Evolutionary conservation across 768 basidiomycete genomes (phyloP), one percentile per base, ranked within the genome.

Genomic region (Lentinula edodes): DNA sequence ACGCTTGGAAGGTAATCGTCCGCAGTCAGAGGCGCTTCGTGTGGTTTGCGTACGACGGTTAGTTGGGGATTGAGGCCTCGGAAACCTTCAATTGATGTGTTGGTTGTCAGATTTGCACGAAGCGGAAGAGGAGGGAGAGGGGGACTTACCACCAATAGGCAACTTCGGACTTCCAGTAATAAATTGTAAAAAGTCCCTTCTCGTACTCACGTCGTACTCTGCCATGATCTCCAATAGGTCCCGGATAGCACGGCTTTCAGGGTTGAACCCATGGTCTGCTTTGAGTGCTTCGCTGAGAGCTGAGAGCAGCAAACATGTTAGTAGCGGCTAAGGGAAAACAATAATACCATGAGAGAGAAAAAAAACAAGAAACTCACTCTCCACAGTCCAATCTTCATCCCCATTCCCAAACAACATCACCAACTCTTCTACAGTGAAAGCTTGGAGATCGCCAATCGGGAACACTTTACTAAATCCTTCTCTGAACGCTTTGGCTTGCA

Each of bases 231-330:
- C 92, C 28, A 98, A 74, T 60, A 99, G 81, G 68, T 93, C 87
- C 50, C 89, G 86, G 62, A 99, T 95, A 0, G 94, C 87, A 41
- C 90, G 87, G 69, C 93, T 95, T 70, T 98, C 96, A 12, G 90
- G 87, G 68, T 96, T 95, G 80, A 95, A 99, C 7, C 97, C 97
- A 70, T 99, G 97, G 68, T 99, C 97, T 10, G 97, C 97, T 73
- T 98, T 98, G 72, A 98, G 73, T 3, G 90, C 87, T 71, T 96
- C 95, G 41, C 83, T 85, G 38, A 98, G 81, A 20, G 94, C 96
- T 97, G 65, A 3, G 62, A 20, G 53, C 46, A 18, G 39, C 36
- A 41, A 16, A 7, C 7, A 50, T 12, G 36, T 32, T 38, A 59
- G 18, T 43, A 39, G 20, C n/a, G 42, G 4, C 20, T n/a, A 41